These are phyloP conservation scores for Lipomyces oligophaga DNA, from an alignment of 805 yeast genomes.

Conservation along the genomic window DNA sequence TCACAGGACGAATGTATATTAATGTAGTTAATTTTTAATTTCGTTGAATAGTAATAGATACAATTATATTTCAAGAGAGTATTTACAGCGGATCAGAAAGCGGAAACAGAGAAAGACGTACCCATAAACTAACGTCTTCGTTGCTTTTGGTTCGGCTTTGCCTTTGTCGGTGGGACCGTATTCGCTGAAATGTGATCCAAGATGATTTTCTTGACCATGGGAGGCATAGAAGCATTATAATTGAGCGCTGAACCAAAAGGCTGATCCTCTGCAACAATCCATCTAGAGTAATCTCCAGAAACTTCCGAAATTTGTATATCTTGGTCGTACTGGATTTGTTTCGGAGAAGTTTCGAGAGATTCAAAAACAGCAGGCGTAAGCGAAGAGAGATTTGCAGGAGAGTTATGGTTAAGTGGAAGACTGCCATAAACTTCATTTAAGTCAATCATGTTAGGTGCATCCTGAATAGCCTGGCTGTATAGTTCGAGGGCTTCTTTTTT, in stretches of 20 bases:
- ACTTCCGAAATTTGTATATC: conserved; percentile 5
- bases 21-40: no score
- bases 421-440: neutral
- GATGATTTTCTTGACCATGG: no score
- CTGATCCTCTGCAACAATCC: conserved; percentile 6
- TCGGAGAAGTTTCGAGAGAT: neutral
- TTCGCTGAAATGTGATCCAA: no score
- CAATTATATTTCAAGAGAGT: no score
- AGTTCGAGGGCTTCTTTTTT: conserved; percentile 3
- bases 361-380: neutral
- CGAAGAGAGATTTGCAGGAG: conserved; percentile 1
- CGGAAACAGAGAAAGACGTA: no score
- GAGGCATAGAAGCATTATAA: conserved; percentile 14
- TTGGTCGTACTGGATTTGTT: conserved; percentile 3
- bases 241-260: conserved; percentile 3
- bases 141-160: no score
- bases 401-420: conserved; percentile 4
- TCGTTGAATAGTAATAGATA: no score
- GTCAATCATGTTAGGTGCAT: conserved; percentile 1
- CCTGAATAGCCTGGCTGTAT: conserved; percentile 4
- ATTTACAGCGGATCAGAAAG: no score
- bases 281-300: conserved; percentile 19
- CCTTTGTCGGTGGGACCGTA: no score
- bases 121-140: no score
- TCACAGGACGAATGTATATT: no score